A percentile compares a stretch with the other conserved stretches of the same genome.
phyloP scores from a whole-genome alignment of 495 filamentous ascomycete genomes.

The Trichocladium uniseriatum region DNA sequence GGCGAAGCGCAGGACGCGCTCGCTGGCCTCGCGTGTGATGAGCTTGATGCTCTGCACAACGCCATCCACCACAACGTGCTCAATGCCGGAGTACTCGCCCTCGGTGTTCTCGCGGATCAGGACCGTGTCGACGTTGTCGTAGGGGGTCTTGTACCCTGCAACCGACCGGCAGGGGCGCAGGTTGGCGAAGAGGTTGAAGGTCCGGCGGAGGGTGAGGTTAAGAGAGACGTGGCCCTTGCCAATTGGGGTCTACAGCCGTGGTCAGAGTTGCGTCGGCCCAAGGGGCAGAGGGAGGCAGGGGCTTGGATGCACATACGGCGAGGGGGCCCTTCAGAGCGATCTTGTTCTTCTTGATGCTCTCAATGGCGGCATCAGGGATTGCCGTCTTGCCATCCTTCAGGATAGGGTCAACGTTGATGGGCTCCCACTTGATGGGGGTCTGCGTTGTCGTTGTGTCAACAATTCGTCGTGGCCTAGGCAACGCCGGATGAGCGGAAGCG shows the following conservation, averaged over 20 bases:
- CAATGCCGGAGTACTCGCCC: constrained; percentile 98
- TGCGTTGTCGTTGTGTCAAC: constrained; percentile 27
- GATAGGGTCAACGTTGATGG: constrained; percentile 88
- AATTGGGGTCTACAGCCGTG: constrained; percentile 65
- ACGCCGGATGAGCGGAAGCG: constrained; percentile 17
- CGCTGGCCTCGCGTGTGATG: constrained; percentile 85
- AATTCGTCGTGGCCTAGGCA: neutral
- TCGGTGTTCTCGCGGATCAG: constrained; percentile 99
- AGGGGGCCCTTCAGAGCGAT: constrained; percentile 96
- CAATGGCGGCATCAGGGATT: constrained; percentile 80
- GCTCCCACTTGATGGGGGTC: constrained; percentile 93
- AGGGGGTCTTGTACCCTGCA: constrained; percentile 94
- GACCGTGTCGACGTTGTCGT: constrained; percentile 95
- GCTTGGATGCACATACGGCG: constrained; percentile 53
- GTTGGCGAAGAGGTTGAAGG: constrained; percentile 99
- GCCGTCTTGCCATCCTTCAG: constrained; percentile 87
- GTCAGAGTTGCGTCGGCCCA: constrained; percentile 8
- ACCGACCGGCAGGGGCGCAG: constrained; percentile 94
- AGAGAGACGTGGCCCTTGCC: constrained; percentile 99
- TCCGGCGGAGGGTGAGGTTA: constrained; percentile 94
- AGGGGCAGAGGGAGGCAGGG: neutral
- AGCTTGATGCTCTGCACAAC: constrained; percentile 99
- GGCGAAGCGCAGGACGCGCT: constrained; percentile 89
- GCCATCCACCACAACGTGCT: constrained; percentile 96
- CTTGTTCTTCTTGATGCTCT: constrained; percentile 83